phyloP scores from a whole-genome alignment of 2,329 filamentous ascomycete species.

The Hymenotorrendiella dingleyae region DNA sequence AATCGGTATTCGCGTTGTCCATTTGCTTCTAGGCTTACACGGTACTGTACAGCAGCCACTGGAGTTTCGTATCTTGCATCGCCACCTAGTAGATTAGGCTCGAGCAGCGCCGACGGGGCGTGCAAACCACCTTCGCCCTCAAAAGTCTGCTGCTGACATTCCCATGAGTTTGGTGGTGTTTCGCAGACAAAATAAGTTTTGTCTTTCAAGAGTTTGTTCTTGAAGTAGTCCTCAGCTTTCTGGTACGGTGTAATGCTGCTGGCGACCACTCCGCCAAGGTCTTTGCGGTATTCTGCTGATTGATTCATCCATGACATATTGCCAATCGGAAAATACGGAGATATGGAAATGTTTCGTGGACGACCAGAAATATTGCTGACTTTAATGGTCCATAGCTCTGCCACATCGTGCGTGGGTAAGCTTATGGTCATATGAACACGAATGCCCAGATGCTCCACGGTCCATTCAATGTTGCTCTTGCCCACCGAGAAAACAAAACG shows the following conservation, averaged over 20 bases:
- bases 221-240: slow-evolving; percentile 50
- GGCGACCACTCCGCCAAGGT: slow-evolving; percentile 44
- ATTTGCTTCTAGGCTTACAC: slow-evolving; percentile 34
- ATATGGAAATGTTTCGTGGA: slow-evolving; percentile 43
- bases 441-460: slow-evolving; percentile 43
- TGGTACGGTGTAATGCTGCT: slow-evolving; percentile 52
- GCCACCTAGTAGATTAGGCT: slow-evolving; percentile 36
- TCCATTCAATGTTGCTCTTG: slow-evolving; percentile 51
- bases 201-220: slow-evolving; percentile 51
- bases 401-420: slow-evolving; percentile 48
- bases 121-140: slow-evolving; percentile 52
- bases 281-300: slow-evolving; percentile 44
- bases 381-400: slow-evolving; percentile 49
- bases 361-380: slow-evolving; percentile 44
- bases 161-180: slow-evolving; percentile 45
- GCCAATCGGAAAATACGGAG: slow-evolving; percentile 52
- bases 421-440: slow-evolving; percentile 46
- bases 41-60: slow-evolving; percentile 48
- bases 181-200: slow-evolving; percentile 53
- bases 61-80: slow-evolving; percentile 52
- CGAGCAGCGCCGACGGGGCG: slow-evolving; percentile 40
- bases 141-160: slow-evolving; percentile 45
- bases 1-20: slow-evolving; percentile 45
- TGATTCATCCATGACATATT: slow-evolving; percentile 60
- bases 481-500: slow-evolving; percentile 48